Base-by-base conservation (phyloP, 257 asterid species). In the Catharanthus roseus region DNA sequence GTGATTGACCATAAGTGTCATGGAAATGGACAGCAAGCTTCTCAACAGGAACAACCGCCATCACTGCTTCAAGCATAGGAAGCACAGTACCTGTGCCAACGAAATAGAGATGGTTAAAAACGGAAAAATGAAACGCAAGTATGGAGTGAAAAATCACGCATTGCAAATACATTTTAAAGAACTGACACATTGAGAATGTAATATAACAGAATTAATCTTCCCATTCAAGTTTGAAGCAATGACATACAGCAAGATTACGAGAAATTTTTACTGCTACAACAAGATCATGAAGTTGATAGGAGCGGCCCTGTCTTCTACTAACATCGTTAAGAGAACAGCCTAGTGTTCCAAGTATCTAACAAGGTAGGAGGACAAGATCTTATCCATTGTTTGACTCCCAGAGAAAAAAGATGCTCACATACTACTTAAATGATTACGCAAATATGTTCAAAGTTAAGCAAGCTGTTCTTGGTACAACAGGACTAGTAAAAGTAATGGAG, bases 11-110 rank as follows among this genome's bases (percentile, higher is more conserved):
- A 24, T 90, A 92, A 0, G 98, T 92, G 82, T 92, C 97, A 62
- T 92, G 98, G 82, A 92, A 92, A 75, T 92, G 98, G 74, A 92
- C 97, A 6, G 98, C 96, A 45, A 93, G 86, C 73, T 87, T 90
- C 82, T 89, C 95, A 36, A 87, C 82, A 7, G 97, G 98, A 75
- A 89, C 98, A 55, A 83, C 95, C 23, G 88, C 82, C 92, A 88
- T 90, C 65, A 90, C 98, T 15, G 98, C 96, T 74, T 81, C 93
- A 3, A 93, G 97, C 97, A 93, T 90, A 18, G 97, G 96, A 76
- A 90, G 86, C 68, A 93, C 95, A 10, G 80, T 75, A 70, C 98
- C 98, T 90, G 28, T 47, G 9, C 3, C 9, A 56, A 68, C 5
- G 24, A 65, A 64, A 50, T 51, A 42, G 26, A 80, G 47, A 69